Base-by-base conservation (phyloP, 352 stramenopile species). In the Ochromonadaceae sp. region DNA sequence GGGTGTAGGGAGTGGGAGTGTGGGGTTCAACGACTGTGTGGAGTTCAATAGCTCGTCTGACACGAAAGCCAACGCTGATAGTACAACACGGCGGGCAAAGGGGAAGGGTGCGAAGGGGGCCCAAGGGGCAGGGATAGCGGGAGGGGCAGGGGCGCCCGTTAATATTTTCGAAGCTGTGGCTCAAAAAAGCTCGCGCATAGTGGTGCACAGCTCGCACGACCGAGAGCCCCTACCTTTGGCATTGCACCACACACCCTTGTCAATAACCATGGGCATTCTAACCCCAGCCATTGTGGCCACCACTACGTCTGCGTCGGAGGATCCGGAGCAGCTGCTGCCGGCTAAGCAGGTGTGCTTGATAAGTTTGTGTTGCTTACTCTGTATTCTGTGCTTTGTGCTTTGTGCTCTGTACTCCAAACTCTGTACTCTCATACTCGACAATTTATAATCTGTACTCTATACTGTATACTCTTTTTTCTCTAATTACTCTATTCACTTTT, bases 181-280 rank as follows among this genome's bases (percentile, higher is more conserved):
- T n/a, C n/a, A n/a, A n/a, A n/a, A n/a, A n/a, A n/a, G n/a, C n/a
- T n/a, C n/a, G n/a, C n/a, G n/a, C n/a, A n/a, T n/a, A n/a, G 12
- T 74, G 4, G 74, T 91, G n/a, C 84, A 90, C 44, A 73, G 82
- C 70, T 60, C 74, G 60, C 81, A 92, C 53, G 83, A 91, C 55
- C 78, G 81, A 32, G 83, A 85, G 44, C 80, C 90, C 48, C 66
- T 77, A 36, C 82, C 86, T 32, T 66, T 95, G 47, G 86, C 82
- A 69, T 73, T 95, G 56, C 85, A 94, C 69, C 87, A 95, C 70
- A 81, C 90, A 38, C 87, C 87, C n/a, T 80, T 95, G 61, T 92
- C 81, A 25, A 79, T 95, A 52, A 91, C 86, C 31, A 92, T 93
- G 61, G 75, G 59, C 22, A 57, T 81, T 4, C 79, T 80, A n/a